Conservation (phyloP, 169 alveolate species). For the Plasmodium adleri region DNA sequence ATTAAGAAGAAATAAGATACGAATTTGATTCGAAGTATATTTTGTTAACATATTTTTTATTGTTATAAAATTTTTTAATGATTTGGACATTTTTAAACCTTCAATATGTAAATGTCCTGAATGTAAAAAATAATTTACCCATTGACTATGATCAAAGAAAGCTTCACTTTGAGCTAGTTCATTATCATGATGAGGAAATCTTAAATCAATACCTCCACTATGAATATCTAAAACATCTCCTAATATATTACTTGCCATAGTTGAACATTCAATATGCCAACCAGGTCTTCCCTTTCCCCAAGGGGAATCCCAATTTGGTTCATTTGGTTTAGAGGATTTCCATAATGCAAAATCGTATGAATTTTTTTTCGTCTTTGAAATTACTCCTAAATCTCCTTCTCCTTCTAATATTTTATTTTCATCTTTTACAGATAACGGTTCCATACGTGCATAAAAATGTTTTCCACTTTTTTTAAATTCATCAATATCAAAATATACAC, state of each 20-base stretch:
- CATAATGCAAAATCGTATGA: slow-evolving; percentile 98
- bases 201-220: slow-evolving; percentile 98
- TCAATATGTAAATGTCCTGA: slow-evolving; percentile 98
- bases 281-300: slow-evolving; percentile 99
- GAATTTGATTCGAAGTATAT: slow-evolving; percentile 91
- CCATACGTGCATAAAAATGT: slow-evolving; percentile 95
- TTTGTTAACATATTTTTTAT: slow-evolving; percentile 90
- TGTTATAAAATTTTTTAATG: slow-evolving; percentile 97
- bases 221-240: slow-evolving; percentile 97
- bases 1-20: slow-evolving; percentile 90
- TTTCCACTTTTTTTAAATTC: slow-evolving; percentile 88
- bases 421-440: slow-evolving; percentile 91
- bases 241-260: slow-evolving; percentile 95
- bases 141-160: slow-evolving; percentile 92
- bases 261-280: slow-evolving; percentile 99
- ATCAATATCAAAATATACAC: slow-evolving; percentile 96
- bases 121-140: slow-evolving; percentile 98
- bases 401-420: slow-evolving; percentile 91
- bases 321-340: slow-evolving; percentile 97
- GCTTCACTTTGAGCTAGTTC: slow-evolving; percentile 99
- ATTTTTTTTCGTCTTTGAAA: slow-evolving; percentile 92
- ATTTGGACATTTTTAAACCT: slow-evolving; percentile 98
- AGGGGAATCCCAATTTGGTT: slow-evolving; percentile 98
- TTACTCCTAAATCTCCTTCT: slow-evolving; percentile 93
- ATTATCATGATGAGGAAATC: slow-evolving; percentile 99